These are phyloP conservation scores for Ilyonectria robusta DNA, from an alignment of 2,329 filamentous ascomycete genomes.

Conservation along the genomic window DNA sequence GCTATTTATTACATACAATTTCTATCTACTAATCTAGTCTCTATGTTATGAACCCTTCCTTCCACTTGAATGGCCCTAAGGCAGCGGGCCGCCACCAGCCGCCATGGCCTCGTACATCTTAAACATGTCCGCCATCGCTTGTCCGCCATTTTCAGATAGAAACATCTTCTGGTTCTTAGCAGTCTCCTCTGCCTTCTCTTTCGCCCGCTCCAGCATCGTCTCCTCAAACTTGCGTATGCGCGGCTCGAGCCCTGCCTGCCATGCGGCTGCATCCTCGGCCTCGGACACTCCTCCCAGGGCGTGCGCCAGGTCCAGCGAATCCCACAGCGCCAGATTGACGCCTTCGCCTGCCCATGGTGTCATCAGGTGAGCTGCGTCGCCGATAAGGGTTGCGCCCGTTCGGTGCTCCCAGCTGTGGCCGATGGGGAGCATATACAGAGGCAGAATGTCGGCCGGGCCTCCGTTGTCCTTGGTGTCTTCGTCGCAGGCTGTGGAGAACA, in stretches of 20 bases:
- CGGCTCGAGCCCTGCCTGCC: constrained; percentile 1
- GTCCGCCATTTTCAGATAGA: constrained; percentile 17
- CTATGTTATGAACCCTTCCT: not conserved
- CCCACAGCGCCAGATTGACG: constrained; percentile 67
- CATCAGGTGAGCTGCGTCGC: constrained; percentile 70
- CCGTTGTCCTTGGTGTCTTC: constrained; percentile 39
- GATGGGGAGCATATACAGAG: constrained; percentile 59
- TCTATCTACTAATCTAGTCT: not conserved
- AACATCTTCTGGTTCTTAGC: constrained; percentile 18
- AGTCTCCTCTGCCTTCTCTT: constrained; percentile 21
- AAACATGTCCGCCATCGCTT: not conserved
- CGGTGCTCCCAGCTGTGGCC: constrained; percentile 58
- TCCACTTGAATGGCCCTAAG: not conserved
- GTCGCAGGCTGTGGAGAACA: constrained; percentile 48
- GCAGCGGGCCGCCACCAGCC: not conserved
- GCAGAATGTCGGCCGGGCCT: constrained; percentile 31
- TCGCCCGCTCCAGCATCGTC: constrained; percentile 7
- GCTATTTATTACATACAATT: not conserved
- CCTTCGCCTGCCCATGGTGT: constrained; percentile 67
- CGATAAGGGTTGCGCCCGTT: constrained; percentile 63
- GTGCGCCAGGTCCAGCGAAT: constrained; percentile 60
- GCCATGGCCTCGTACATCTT: not conserved
- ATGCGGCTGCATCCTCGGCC: not conserved
- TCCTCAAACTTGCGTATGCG: constrained; percentile 12
- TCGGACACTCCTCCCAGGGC: constrained; percentile 3